These are phyloP conservation scores for Puccinia horiana DNA, from an alignment of 1,284 basidiomycete species.

Conservation along the genomic window DNA sequence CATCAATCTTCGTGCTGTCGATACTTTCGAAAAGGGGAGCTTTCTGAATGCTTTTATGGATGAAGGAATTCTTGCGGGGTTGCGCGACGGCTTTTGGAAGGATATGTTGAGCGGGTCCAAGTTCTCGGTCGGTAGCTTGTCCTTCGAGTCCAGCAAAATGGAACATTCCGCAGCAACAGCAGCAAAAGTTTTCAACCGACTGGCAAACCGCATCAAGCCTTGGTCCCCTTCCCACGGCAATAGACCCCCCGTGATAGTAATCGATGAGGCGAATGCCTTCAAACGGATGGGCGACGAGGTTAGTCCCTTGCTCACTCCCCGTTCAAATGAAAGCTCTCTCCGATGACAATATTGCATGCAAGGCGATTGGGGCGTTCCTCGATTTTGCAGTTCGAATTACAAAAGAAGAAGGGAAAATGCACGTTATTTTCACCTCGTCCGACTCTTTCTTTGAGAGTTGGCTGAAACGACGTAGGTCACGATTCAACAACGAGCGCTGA, in stretches of 20 bases:
- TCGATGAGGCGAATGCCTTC: not conserved
- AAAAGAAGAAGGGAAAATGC: constrained; percentile 1
- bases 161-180: not conserved
- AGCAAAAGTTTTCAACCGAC: not conserved
- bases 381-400: not conserved
- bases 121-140: not conserved
- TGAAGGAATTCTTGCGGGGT: not conserved
- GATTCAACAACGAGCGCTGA: not conserved
- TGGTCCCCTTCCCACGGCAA: not conserved
- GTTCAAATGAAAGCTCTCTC: not conserved
- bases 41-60: not conserved
- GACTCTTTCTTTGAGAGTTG: constrained; percentile 10
- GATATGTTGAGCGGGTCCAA: not conserved
- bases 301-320: not conserved
- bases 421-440: not conserved
- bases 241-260: not conserved
- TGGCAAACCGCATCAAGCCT: not conserved
- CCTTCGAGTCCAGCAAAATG: not conserved
- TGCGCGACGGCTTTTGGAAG: not conserved
- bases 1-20: not conserved
- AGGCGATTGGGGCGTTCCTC: not conserved
- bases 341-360: not conserved
- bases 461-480: not conserved
- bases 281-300: constrained; percentile 3
- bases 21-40: not conserved